These are phyloP conservation scores for Tetradesmus obliquus DNA, from an alignment of 139 green algal genomes.

Conservation along the genomic window DNA sequence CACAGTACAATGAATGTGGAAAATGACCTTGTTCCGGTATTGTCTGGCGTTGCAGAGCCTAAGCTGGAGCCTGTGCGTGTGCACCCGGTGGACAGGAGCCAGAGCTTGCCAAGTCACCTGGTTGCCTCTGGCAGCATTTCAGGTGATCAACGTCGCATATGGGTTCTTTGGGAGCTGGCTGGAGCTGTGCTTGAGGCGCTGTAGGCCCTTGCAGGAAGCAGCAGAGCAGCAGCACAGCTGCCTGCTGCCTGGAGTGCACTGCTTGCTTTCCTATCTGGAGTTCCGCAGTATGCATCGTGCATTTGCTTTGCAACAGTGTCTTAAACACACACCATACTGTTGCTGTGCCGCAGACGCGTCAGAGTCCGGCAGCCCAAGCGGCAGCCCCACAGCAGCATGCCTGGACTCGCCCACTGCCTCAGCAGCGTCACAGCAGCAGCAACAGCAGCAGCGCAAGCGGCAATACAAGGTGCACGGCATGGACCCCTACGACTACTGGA, in stretches of 20 bases:
- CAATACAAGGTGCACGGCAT: conserved; percentile 2
- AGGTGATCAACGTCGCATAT: background rate
- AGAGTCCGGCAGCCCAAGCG: background rate
- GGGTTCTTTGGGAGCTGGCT: background rate
- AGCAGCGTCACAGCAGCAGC: background rate
- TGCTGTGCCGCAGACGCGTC: background rate
- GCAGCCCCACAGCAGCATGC: background rate
- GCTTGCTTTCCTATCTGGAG: background rate
- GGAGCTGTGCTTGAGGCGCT: background rate
- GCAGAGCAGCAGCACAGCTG: background rate
- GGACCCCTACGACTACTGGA: conserved; percentile 36
- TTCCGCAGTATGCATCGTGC: no score
- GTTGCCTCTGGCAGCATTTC: background rate
- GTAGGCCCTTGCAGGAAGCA: background rate
- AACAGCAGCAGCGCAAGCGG: conserved; percentile 1
- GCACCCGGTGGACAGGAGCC: background rate
- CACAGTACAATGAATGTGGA: background rate
- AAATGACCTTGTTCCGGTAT: no score
- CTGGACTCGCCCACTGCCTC: background rate
- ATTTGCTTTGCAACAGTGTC: no score
- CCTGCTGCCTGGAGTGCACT: background rate
- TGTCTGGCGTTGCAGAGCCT: background rate
- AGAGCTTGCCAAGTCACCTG: background rate
- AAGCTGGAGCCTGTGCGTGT: conserved; percentile 2
- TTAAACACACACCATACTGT: no score